Conservation (phyloP, 441 rosid genomes). For the Manihot esculenta region DNA sequence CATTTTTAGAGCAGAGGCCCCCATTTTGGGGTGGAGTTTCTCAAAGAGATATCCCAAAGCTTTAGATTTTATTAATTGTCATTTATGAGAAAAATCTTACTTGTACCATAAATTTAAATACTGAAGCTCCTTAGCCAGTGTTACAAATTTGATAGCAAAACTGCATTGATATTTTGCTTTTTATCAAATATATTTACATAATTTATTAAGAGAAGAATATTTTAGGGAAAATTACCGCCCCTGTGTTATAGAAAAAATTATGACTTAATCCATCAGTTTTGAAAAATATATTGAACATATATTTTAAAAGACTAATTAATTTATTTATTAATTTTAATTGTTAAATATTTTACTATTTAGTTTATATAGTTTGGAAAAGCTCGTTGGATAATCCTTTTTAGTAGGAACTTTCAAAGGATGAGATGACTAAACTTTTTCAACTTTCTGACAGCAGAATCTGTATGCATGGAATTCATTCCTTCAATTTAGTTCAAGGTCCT, state of each 20-base stretch:
- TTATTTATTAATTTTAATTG: too few relatives aligned
- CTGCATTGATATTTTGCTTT: too few relatives aligned
- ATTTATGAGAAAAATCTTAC: not conserved
- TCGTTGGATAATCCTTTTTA: too few relatives aligned
- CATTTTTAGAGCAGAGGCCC: constrained; percentile 52
- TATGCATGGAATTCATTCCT: constrained; percentile 19
- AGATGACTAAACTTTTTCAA: not conserved
- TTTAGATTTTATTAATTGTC: not conserved
- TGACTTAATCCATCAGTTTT: too few relatives aligned
- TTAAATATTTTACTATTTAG: too few relatives aligned
- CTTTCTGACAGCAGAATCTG: not conserved
- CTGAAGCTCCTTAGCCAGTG: not conserved
- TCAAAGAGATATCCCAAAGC: constrained; percentile 9
- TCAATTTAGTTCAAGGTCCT: constrained; percentile 21
- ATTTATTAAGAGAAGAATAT: too few relatives aligned
- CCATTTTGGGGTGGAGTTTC: constrained; percentile 42
- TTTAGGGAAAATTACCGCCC: too few relatives aligned
- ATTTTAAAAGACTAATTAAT: too few relatives aligned
- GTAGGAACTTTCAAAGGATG: not conserved
- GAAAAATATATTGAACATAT: too few relatives aligned
- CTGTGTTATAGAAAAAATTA: too few relatives aligned
- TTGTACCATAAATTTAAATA: not conserved
- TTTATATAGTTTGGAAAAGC: too few relatives aligned
- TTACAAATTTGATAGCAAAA: not conserved
- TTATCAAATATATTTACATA: too few relatives aligned